Base-by-base conservation (phyloP, 2,329 filamentous ascomycete species). In the Colletotrichum noveboracense region DNA sequence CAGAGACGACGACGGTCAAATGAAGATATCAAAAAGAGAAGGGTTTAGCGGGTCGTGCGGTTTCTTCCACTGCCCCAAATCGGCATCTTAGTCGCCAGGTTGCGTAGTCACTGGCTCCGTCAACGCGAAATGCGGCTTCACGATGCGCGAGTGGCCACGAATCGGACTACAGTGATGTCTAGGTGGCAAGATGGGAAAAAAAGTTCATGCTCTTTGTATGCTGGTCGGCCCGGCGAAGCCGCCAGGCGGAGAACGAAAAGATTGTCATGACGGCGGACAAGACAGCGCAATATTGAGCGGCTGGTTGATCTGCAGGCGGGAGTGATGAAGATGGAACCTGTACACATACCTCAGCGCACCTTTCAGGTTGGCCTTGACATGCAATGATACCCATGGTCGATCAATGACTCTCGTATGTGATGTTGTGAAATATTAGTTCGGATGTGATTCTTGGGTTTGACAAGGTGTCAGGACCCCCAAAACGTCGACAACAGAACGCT, bases 371-470 rank as follows among this genome's bases (percentile, higher is more conserved):
- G 26, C 76, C 71, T 77, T 78, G 75, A 75, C 62, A 78, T 72
- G 76, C 71, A 78, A 78, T 77, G 76, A 78, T 78, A 78, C 76
- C 75, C 76, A 70, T 78, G 74, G 71, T 76, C 67, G 55, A 68
- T 64, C 72, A 60, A 43, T 18, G 3, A 60, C 12, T 34, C 14
- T 26, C 13, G 34, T 26, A 58, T 18, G 43, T 52, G 43, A 21
- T 24, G 7, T 48, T 16, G 34, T 36, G 34, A 36, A 36, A 36
- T 16, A 36, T 36, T 36, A 13, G n/a, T 52, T 21, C n/a, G 10
- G n/a, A 52, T 24, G n/a, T 52, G 43, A 52, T 24, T 52, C 43
- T 24, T 21, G 43, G n/a, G n/a, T 52, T 13, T 21, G 16, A 21
- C n/a, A 21, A 13, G 10, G 12, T 52, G 4, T 52, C 43, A 52